These are phyloP conservation scores for Tubosaeta sp. DNA, from an alignment of 768 basidiomycete species.

Conservation along the genomic window DNA sequence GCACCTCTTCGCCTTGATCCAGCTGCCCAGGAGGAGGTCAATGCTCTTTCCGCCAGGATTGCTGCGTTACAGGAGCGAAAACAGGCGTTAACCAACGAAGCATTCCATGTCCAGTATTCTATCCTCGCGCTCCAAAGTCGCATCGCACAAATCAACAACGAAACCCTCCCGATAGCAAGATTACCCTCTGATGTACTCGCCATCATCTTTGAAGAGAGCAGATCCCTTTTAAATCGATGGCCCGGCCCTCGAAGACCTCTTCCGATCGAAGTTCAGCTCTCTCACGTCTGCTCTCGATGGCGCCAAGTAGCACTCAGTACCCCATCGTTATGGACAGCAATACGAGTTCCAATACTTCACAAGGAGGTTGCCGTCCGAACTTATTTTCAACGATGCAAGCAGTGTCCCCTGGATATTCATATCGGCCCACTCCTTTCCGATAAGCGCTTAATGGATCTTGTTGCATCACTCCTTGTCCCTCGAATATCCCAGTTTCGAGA, in stretches of 20 bases:
- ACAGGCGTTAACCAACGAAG: constrained; percentile 19
- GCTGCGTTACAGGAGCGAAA: constrained; percentile 19
- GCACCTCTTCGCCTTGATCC: constrained; percentile 13
- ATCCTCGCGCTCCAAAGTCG: constrained; percentile 30
- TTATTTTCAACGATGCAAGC: constrained; percentile 31
- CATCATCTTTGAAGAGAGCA: constrained; percentile 32
- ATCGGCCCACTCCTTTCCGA: constrained; percentile 27
- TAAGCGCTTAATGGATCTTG: constrained; percentile 21
- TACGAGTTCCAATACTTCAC: constrained; percentile 31
- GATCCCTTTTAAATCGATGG: constrained; percentile 26
- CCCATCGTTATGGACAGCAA: constrained; percentile 35
- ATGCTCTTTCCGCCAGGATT: constrained; percentile 20
- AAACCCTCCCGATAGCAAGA: constrained; percentile 27
- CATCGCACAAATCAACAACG: constrained; percentile 30
- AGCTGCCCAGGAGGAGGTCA: constrained; percentile 24
- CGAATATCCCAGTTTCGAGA: constrained; percentile 31
- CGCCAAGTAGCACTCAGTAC: constrained; percentile 31
- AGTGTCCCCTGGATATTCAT: constrained; percentile 30
- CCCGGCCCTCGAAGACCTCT: constrained; percentile 26
- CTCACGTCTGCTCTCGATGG: constrained; percentile 35
- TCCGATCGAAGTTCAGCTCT: constrained; percentile 32
- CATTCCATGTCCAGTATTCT: constrained; percentile 24
- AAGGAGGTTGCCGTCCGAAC: constrained; percentile 23
- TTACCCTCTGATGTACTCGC: constrained; percentile 32
- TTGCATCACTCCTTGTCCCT: constrained; percentile 25